phyloP scores from a whole-genome alignment of 1,139 yeast species.

The Yamadazyma trypodendri region DNA sequence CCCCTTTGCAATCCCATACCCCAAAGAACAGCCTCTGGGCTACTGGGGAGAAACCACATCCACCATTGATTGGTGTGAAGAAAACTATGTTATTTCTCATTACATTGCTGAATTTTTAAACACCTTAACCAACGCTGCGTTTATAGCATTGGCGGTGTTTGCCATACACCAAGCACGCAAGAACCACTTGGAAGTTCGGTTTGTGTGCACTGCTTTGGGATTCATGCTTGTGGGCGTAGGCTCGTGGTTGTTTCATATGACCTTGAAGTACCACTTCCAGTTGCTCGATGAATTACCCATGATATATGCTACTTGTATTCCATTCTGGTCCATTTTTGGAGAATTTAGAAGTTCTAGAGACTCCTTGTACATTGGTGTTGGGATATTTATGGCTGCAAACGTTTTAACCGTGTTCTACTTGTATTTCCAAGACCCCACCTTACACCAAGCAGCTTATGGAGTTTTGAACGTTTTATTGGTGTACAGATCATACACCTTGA shows the following conservation, averaged over 20 bases:
- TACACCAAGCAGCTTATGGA: slow-evolving; percentile 83
- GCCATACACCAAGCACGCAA: slow-evolving; percentile 61
- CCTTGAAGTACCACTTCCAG: slow-evolving; percentile 83
- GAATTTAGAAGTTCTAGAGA: slow-evolving; percentile 47
- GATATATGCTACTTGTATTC: slow-evolving; percentile 96
- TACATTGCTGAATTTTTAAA: slow-evolving; percentile 89
- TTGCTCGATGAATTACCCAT: slow-evolving; percentile 93
- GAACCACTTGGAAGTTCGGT: slow-evolving; percentile 67
- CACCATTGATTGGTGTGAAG: slow-evolving; percentile 97
- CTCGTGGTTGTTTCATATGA: slow-evolving; percentile 95
- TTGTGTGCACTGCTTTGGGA: slow-evolving; percentile 70
- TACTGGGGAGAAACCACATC: slow-evolving; percentile 55
- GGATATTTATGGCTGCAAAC: slow-evolving; percentile 57
- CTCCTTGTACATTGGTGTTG: slow-evolving; percentile 48
- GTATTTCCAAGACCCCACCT: slow-evolving; percentile 69
- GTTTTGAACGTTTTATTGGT: slow-evolving; percentile 63
- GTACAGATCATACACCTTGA: slow-evolving; percentile 50
- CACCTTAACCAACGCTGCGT: slow-evolving; percentile 72
- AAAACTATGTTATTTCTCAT: slow-evolving; percentile 81
- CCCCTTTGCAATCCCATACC: slow-evolving; percentile 48
- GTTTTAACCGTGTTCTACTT: slow-evolving; percentile 64
- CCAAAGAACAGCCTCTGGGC: slow-evolving; percentile 42
- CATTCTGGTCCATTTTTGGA: slow-evolving; percentile 85
- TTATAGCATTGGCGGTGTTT: slow-evolving; percentile 64
- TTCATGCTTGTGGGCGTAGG: slow-evolving; percentile 90